Conservation (phyloP, 345 rosid genomes). For the Sisymbrium altissimum region DNA sequence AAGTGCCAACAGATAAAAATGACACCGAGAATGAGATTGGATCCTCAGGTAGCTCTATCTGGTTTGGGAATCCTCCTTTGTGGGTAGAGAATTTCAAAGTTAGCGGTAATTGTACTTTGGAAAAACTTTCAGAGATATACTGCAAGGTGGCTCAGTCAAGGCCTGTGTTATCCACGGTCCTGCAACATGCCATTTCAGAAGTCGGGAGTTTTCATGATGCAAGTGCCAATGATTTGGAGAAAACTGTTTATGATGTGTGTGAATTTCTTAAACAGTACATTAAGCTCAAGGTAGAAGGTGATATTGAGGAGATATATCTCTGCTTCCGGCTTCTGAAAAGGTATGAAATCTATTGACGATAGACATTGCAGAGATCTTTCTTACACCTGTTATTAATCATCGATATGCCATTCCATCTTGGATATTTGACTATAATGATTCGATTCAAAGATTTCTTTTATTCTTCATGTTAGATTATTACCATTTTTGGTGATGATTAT, state of each 20-base stretch:
- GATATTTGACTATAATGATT: neutral
- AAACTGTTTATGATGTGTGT: conserved; percentile 44
- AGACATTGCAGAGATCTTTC: conserved; percentile 2
- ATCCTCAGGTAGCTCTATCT: conserved; percentile 37
- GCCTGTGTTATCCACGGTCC: conserved; percentile 47
- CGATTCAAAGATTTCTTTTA: neutral
- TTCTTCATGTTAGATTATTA: conserved; percentile 1
- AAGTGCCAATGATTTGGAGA: conserved; percentile 41
- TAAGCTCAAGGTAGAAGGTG: conserved; percentile 58
- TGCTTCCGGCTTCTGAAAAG: conserved; percentile 73
- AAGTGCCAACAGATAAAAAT: conserved; percentile 26
- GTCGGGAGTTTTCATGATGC: conserved; percentile 33
- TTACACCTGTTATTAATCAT: neutral
- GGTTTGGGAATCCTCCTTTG: conserved; percentile 75
- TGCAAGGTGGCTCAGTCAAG: conserved; percentile 45
- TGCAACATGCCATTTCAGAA: conserved; percentile 48
- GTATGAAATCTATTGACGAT: conserved; percentile 32
- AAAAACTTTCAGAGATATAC: conserved; percentile 53
- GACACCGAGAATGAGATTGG: conserved; percentile 38
- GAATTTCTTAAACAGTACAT: conserved; percentile 70
- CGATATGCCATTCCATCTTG: neutral
- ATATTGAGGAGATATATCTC: conserved; percentile 76
- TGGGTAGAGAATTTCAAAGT: conserved; percentile 68
- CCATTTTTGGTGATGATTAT: neutral
- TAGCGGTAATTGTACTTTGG: conserved; percentile 50